phyloP scores from a whole-genome alignment of 1,139 yeast species.

The Suhomyces coccinellae region DNA sequence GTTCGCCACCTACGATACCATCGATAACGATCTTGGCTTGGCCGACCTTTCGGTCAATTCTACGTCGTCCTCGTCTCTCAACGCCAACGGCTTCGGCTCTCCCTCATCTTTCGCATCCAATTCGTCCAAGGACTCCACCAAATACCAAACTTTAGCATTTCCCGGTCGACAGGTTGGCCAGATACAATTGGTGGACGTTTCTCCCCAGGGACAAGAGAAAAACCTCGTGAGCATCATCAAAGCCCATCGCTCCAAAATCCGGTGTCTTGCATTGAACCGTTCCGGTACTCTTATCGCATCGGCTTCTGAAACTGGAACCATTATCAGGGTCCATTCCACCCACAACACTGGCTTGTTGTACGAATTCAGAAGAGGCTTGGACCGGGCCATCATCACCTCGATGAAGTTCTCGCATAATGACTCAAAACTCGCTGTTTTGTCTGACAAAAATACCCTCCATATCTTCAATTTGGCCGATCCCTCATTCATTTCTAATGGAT shows the following conservation, averaged over 20 bases:
- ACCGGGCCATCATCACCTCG: constrained; percentile 75
- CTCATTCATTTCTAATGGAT: constrained; percentile 7
- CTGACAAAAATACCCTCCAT: constrained; percentile 88
- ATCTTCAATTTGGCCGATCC: constrained; percentile 55
- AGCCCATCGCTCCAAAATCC: constrained; percentile 75
- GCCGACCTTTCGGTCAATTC: constrained; percentile 57
- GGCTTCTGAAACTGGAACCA: constrained; percentile 85
- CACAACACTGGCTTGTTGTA: constrained; percentile 68
- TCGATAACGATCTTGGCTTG: constrained; percentile 64
- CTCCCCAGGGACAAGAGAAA: constrained; percentile 59
- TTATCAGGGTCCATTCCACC: constrained; percentile 77
- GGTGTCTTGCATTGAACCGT: constrained; percentile 66
- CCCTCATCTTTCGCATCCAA: constrained; percentile 16
- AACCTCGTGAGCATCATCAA: constrained; percentile 71
- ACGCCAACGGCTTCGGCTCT: constrained; percentile 15
- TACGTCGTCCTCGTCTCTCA: constrained; percentile 8
- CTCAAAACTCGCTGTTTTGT: constrained; percentile 73
- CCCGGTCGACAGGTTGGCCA: constrained; percentile 75
- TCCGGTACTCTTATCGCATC: constrained; percentile 83
- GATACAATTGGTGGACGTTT: constrained; percentile 71
- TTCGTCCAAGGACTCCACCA: constrained; percentile 22
- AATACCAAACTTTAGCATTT: constrained; percentile 62
- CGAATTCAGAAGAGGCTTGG: constrained; percentile 88
- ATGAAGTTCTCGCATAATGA: constrained; percentile 83
- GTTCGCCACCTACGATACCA: constrained; percentile 71